Base-by-base conservation (phyloP, 306 rosid genomes). In the Cicer bijugum region DNA sequence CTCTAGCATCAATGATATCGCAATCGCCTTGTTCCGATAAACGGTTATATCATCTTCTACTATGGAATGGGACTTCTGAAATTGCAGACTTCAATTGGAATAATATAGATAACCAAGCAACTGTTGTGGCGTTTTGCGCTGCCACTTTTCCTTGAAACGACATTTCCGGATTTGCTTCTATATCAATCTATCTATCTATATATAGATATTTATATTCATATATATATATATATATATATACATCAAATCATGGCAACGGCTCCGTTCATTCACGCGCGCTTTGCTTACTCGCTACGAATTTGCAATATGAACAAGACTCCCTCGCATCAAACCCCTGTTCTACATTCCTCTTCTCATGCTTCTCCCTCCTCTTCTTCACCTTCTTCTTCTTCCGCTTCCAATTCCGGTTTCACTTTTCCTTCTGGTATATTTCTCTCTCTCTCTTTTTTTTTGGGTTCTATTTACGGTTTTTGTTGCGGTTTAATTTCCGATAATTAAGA, bases 181-280 rank as follows among this genome's bases (percentile, higher is more conserved):
- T 42, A 7, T 56, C 12, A 16, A 17, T 67, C 28, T 23, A 23
- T 23, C 28, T 23, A 23, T 23, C 28, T 23, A 23, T 23, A 23
- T 23, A 23, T 23, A 23, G 28, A 23, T 23, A 23, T 23, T 2
- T 23, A 23, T 23, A 23, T 23, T 2, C 2, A 1, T 2, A 23
- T 23, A 23, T 23, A 2, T 23, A 1, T 23, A 1, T 23, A 9
- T 42, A 15, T 47, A 28, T 52, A 6, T 8, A 42, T 1, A n/a
- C 5, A 12, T 5, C 0, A 38, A 12, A 44, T 33, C 8, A 84
- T 81, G 85, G 85, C 83, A 17, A 69, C 76, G 42, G 66, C 81
- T 5, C 47, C 76, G 28, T 57, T 81, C 33, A 64, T 81, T 74
- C 83, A 69, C 76, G 81, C 83, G 69, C 87, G 62, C 19, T 77